These are phyloP conservation scores for Xylariaceae sp. DNA, from an alignment of 2,329 filamentous ascomycete genomes.

Conservation along the genomic window DNA sequence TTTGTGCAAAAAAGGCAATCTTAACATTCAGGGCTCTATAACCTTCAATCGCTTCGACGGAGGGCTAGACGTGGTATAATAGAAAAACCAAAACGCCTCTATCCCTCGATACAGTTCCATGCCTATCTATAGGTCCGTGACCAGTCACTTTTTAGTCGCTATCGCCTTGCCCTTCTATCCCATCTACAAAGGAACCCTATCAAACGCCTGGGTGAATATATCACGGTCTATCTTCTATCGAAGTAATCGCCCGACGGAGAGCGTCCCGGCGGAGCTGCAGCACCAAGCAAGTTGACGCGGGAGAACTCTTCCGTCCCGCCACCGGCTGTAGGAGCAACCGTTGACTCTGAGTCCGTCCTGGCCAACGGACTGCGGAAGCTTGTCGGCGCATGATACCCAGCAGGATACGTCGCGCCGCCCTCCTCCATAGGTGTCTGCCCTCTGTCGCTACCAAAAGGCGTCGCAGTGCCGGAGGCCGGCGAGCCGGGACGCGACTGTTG, in stretches of 20 bases:
- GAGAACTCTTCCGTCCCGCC: slow-evolving; percentile 4
- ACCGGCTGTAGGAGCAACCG: not conserved
- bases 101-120: too few species aligned
- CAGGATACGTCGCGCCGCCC: slow-evolving; percentile 15
- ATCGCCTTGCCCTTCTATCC: too few species aligned
- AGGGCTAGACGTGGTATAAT: not conserved
- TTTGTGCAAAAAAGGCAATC: too few species aligned
- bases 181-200: too few species aligned
- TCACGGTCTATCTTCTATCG: too few species aligned
- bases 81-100: not conserved
- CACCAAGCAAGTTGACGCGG: slow-evolving; percentile 9
- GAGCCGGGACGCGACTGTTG: slow-evolving; percentile 8
- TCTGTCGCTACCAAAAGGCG: not conserved
- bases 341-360: slow-evolving; percentile 7
- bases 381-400: slow-evolving; percentile 14
- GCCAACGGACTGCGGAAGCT: slow-evolving; percentile 3
- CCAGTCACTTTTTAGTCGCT: too few species aligned
- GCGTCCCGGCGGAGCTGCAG: slow-evolving; percentile 6
- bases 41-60: not conserved
- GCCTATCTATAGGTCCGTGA: too few species aligned
- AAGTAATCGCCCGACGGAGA: not conserved
- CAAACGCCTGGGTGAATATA: too few species aligned
- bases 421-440: slow-evolving; percentile 2
- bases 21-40: too few species aligned
- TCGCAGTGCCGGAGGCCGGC: not conserved